Evolutionary conservation across 1,284 basidiomycete genomes (phyloP).

Genomic region (Meira nashicola): DNA sequence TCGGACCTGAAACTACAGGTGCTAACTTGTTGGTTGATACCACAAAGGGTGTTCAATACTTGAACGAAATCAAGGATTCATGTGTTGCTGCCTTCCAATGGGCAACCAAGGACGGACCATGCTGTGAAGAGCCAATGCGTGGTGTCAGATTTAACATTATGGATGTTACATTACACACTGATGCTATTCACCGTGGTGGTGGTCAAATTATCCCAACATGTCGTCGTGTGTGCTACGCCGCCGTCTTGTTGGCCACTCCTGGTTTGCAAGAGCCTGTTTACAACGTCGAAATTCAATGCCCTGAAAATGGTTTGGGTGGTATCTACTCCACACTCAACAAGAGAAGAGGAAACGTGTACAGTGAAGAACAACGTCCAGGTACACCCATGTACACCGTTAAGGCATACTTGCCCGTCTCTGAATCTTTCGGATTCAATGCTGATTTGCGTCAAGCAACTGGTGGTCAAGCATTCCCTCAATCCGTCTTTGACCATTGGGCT

Average conservation of each 20-base stretch:
- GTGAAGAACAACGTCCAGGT: constrained; percentile 91
- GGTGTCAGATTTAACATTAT: constrained; percentile 93
- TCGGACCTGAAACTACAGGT: constrained; percentile 96
- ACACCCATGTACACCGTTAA: constrained; percentile 99
- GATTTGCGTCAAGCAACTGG: constrained; percentile 86
- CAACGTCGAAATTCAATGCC: constrained; percentile 97
- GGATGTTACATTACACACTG: constrained; percentile 94
- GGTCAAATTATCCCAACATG: constrained; percentile 95
- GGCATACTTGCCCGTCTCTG: constrained; percentile 92
- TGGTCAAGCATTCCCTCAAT: constrained; percentile 97
- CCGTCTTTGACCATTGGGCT: constrained; percentile 71
- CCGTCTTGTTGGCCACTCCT: constrained; percentile 83
- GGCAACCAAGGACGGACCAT: constrained; percentile 82
- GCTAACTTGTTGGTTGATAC: constrained; percentile 96
- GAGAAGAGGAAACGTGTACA: constrained; percentile 97
- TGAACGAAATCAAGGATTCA: constrained; percentile 96
- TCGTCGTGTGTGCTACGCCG: constrained; percentile 94
- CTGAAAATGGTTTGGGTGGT: constrained; percentile 95
- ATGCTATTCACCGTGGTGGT: constrained; percentile 99
- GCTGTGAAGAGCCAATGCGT: constrained; percentile 97
- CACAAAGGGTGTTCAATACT: constrained; percentile 83
- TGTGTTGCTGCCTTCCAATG: constrained; percentile 99
- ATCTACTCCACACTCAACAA: constrained; percentile 91
- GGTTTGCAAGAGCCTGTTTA: constrained; percentile 95
- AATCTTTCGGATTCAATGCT: constrained; percentile 99